Evolutionary conservation across 2,329 filamentous ascomycete species (phyloP), one percentile per base, ranked within the genome.

Genomic region (Tolypocladium inflatum): DNA sequence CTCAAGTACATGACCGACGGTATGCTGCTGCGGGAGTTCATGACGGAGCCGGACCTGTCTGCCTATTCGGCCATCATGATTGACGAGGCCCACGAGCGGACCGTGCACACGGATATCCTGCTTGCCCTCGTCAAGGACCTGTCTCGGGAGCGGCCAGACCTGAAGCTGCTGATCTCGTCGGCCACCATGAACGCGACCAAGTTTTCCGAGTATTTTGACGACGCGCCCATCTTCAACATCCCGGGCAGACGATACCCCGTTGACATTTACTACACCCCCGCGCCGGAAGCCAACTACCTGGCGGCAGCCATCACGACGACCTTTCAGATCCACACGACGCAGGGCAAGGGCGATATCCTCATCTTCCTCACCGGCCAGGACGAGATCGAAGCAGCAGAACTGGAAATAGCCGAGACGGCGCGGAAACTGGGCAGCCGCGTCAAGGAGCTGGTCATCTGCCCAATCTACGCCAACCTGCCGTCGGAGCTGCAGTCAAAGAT

Each of bases 1-100:
- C 75, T 99, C 57, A 95, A 96, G 72, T 97, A 96, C 73, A 93
- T 96, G 89, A 99, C 94, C 0, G 94, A 99, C 67, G 94, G 94
- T 69, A 96, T 97, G 88, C 77, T 97, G 43, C 78, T 97, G 37
- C 82, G 91, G 68, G 91, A 96, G 69, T 89, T 97, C 63, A 84
- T 97, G 75, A 93, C 90, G 0, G 91, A 96, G 66, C 92, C 93
- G 0, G 86, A 93, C 63, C 77, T 97, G 7, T 82, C 85, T 1
- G 85, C 85, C 19, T 97, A 97, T 66, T 89, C 90, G 6, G 90
- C 87, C 15, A 75, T 99, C 62, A 97, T 99, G 87, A 93, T 99
- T 58, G 94, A 99, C 69, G 94, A 99, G 71, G 94, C 94, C 0
- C 94, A 99, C 81, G 94, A 99, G 71, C 82, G 94, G 64, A 96